Evolutionary conservation across 768 basidiomycete species (phyloP).

Genomic region (Tricholoma matsutake): DNA sequence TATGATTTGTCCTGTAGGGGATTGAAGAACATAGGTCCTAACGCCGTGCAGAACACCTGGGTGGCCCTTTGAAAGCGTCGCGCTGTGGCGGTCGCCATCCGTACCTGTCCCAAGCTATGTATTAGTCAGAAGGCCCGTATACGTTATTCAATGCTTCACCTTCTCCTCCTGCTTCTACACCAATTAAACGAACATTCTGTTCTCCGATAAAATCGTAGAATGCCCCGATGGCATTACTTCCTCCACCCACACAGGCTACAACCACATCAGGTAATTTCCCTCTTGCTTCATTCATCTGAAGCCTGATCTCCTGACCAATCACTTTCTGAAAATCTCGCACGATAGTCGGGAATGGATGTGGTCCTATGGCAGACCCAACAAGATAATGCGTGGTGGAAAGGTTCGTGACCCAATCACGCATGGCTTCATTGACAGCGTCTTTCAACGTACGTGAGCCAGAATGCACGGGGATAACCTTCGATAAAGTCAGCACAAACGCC

Average conservation of each 20-base stretch:
- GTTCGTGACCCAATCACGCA: slow-evolving; percentile 99
- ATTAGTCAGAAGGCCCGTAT: not conserved
- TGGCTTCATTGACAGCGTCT: slow-evolving; percentile 97
- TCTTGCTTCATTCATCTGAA: slow-evolving; percentile 64
- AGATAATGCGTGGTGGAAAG: slow-evolving; percentile 93
- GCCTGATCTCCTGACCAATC: slow-evolving; percentile 93
- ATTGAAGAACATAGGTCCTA: slow-evolving; percentile 92
- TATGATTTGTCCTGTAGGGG: slow-evolving; percentile 84
- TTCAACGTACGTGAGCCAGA: slow-evolving; percentile 95
- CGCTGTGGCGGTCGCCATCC: slow-evolving; percentile 85
- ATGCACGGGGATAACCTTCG: slow-evolving; percentile 85
- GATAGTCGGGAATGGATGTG: slow-evolving; percentile 98
- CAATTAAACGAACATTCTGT: slow-evolving; percentile 79
- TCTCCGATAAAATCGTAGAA: slow-evolving; percentile 97
- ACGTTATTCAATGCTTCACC: slow-evolving; percentile 42
- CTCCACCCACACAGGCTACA: slow-evolving; percentile 97
- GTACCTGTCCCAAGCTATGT: slow-evolving; percentile 48
- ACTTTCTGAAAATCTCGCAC: slow-evolving; percentile 95
- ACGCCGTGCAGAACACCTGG: slow-evolving; percentile 97
- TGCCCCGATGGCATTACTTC: slow-evolving; percentile 95
- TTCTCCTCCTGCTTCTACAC: slow-evolving; percentile 98
- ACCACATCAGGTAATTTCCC: slow-evolving; percentile 93
- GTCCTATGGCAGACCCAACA: slow-evolving; percentile 95
- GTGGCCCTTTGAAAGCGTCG: slow-evolving; percentile 86
- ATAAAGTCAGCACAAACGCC: not conserved